Percentiles rank a stretch among this genome's conserved stretches.
Evolutionary conservation across 768 basidiomycete species (phyloP).

Genomic region (Asterophora parasitica): DNA sequence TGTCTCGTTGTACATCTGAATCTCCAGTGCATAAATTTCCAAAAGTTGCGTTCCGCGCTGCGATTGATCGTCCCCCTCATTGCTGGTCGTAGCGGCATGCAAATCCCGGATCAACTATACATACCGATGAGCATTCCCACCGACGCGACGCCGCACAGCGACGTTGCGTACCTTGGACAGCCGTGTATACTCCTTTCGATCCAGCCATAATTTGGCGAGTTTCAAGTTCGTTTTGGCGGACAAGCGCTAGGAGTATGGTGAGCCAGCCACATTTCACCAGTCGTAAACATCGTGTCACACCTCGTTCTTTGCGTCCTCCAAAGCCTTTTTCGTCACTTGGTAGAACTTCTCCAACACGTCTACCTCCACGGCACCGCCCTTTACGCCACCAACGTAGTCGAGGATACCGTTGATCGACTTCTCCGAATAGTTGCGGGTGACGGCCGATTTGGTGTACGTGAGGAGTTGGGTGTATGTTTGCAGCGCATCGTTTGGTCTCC

Average conservation of each 20-base stretch:
- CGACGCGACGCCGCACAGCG: neutral
- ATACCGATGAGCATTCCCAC: neutral
- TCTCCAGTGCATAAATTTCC: slow-evolving; percentile 97
- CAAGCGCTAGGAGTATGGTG: slow-evolving; percentile 54
- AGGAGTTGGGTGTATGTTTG: slow-evolving; percentile 81
- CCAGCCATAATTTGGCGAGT: slow-evolving; percentile 95
- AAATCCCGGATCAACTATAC: slow-evolving; percentile 72
- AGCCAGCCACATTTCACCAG: slow-evolving; percentile 4
- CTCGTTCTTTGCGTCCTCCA: slow-evolving; percentile 96
- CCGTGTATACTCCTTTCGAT: slow-evolving; percentile 85
- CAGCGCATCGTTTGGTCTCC: slow-evolving; percentile 80
- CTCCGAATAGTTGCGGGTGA: slow-evolving; percentile 94
- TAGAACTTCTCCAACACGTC: slow-evolving; percentile 94
- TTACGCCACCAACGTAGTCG: slow-evolving; percentile 93
- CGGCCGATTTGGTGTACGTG: slow-evolving; percentile 92
- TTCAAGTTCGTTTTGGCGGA: slow-evolving; percentile 96
- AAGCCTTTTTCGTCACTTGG: slow-evolving; percentile 82
- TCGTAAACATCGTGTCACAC: slow-evolving; percentile 34
- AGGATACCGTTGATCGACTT: slow-evolving; percentile 98
- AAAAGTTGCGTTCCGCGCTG: slow-evolving; percentile 92
- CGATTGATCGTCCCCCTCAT: slow-evolving; percentile 77
- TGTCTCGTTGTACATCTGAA: slow-evolving; percentile 98
- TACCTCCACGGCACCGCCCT: slow-evolving; percentile 73
- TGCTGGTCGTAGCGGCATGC: slow-evolving; percentile 57
- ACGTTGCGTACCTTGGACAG: slow-evolving; percentile 60